phyloP scores from a whole-genome alignment of 768 basidiomycete genomes.

The Termitomyces sp. region DNA sequence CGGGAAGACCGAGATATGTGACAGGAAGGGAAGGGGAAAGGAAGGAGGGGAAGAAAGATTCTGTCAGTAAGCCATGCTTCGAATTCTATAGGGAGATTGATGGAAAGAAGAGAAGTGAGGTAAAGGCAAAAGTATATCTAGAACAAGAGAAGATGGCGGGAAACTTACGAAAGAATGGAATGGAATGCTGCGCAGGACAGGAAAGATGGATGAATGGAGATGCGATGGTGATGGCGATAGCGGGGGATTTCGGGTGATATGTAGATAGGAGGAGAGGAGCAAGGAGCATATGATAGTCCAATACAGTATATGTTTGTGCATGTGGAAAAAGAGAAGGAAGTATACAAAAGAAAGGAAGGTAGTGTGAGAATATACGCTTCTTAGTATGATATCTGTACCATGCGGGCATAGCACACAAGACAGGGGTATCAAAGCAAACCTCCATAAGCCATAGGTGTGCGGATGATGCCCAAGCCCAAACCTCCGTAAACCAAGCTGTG shows the following conservation, averaged over 20 bases:
- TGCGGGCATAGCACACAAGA: background rate
- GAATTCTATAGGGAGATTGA: background rate
- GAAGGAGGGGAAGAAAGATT: constrained; percentile 15
- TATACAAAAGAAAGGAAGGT: background rate
- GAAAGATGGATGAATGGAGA: constrained; percentile 3
- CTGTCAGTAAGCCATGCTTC: constrained; percentile 7
- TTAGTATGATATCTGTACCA: background rate
- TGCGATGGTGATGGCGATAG: background rate
- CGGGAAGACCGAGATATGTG: constrained; percentile 1
- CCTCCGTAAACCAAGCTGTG: background rate
- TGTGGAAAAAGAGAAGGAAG: background rate
- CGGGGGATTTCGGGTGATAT: background rate
- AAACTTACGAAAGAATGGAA: background rate
- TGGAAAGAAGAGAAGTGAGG: background rate
- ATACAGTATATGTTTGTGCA: background rate
- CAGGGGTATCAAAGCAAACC: background rate
- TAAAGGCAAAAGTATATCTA: background rate
- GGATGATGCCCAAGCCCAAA: background rate
- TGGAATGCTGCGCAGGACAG: background rate
- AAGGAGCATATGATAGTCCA: background rate
- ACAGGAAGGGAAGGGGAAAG: constrained; percentile 6
- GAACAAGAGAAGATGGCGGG: background rate
- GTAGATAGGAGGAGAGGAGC: background rate
- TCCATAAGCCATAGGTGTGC: background rate
- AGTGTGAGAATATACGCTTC: background rate